phyloP scores from a whole-genome alignment of 768 basidiomycete species.

The Mycena capillaripes region DNA sequence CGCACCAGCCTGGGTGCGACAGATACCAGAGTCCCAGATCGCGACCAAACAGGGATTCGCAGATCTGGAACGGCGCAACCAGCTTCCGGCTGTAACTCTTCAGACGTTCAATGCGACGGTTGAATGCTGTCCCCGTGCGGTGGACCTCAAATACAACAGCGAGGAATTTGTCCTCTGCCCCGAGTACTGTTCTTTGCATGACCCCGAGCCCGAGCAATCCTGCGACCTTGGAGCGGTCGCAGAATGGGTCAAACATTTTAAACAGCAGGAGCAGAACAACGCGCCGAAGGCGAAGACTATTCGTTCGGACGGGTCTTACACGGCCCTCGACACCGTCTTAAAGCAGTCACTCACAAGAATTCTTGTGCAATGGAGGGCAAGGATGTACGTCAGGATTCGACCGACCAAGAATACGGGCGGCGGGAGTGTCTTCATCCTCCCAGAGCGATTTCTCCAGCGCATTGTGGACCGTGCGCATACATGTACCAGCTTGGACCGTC shows the following conservation, averaged over 20 bases:
- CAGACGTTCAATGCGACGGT: conserved; percentile 3
- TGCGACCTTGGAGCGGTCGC: conserved; percentile 4
- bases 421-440: not conserved
- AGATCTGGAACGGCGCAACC: conserved; percentile 7
- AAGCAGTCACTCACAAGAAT: not conserved
- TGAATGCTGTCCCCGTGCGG: conserved; percentile 8
- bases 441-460: not conserved
- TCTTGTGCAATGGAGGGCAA: not conserved
- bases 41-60: not conserved
- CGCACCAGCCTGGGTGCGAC: conserved; percentile 4
- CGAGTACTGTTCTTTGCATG: not conserved
- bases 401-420: not conserved
- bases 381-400: not conserved
- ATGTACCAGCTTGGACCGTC: not conserved
- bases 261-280: not conserved
- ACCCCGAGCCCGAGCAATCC: not conserved
- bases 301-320: conserved; percentile 5
- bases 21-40: not conserved
- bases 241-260: not conserved
- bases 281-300: not conserved
- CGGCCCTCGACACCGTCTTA: not conserved
- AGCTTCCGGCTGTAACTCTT: not conserved
- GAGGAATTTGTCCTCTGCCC: conserved; percentile 5
- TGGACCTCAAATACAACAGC: conserved; percentile 14
- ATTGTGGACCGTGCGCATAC: conserved; percentile 3